A percentile compares a stretch with the other conserved stretches of the same genome.
These are phyloP conservation scores for Pyracantha coccinea DNA, from an alignment of 331 rosid genomes.

Conservation along the genomic window DNA sequence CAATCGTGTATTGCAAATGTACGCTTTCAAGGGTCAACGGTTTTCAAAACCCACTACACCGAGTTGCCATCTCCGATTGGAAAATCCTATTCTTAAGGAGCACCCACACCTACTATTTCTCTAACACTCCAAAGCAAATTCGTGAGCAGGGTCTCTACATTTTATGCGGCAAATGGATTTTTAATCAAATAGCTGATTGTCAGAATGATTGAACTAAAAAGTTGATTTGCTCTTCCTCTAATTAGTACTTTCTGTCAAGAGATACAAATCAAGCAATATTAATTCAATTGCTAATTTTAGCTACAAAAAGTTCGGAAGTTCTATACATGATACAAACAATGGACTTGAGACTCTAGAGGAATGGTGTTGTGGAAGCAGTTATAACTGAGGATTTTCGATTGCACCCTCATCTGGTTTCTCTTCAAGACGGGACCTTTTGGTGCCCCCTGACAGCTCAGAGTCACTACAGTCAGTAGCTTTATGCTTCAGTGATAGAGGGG, in stretches of 20 bases:
- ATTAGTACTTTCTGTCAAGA: not conserved
- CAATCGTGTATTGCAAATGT: too few species aligned
- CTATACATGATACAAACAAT: not conserved
- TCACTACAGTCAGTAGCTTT: conserved; percentile 6
- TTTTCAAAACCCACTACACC: too few species aligned
- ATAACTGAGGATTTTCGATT: conserved; percentile 10
- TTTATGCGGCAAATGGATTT: too few species aligned
- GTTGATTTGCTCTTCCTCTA: not conserved
- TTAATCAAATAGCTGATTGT: too few species aligned
- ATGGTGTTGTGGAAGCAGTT: not conserved
- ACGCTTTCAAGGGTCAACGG: too few species aligned
- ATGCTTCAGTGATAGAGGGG: conserved; percentile 12
- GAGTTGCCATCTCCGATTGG: too few species aligned
- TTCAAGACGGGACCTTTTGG: conserved; percentile 18
- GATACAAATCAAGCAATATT: conserved; percentile 9
- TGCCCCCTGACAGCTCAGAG: not conserved
- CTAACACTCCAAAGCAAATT: too few species aligned
- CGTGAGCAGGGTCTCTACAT: too few species aligned
- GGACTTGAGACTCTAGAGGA: not conserved
- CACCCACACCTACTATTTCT: too few species aligned
- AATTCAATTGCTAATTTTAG: not conserved
- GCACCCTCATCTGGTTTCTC: conserved; percentile 11
- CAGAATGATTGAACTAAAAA: not conserved
- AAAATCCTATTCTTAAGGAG: too few species aligned
- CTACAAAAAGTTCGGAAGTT: conserved; percentile 3